These are phyloP conservation scores for Leccinum barrowsii DNA, from an alignment of 768 basidiomycete species.

Conservation along the genomic window DNA sequence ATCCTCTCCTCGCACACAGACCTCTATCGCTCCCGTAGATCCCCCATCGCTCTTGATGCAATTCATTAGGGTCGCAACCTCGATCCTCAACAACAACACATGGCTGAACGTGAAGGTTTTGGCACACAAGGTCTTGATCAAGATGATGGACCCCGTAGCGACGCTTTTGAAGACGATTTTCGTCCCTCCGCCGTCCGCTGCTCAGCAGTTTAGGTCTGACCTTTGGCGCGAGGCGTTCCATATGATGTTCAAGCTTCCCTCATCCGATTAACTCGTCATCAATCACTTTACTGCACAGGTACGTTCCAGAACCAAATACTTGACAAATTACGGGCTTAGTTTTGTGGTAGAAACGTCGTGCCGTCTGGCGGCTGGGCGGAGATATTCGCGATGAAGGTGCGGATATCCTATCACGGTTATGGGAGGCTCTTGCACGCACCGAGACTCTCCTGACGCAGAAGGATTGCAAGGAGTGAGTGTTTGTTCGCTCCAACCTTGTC, in stretches of 20 bases:
- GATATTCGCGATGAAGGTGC: constrained; percentile 94
- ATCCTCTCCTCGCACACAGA: no score
- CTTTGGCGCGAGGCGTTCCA: constrained; percentile 82
- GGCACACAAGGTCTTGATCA: constrained; percentile 83
- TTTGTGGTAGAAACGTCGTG: constrained; percentile 73
- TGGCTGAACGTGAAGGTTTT: constrained; percentile 93
- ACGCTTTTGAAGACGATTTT: constrained; percentile 77
- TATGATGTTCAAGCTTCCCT: constrained; percentile 79
- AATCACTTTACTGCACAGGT: constrained; percentile 96
- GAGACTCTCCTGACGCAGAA: constrained; percentile 45
- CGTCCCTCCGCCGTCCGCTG: constrained; percentile 63
- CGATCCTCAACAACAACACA: constrained; percentile 81
- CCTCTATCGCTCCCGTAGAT: no score
- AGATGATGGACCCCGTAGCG: constrained; percentile 81
- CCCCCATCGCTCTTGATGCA: constrained; percentile 56
- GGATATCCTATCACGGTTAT: constrained; percentile 69
- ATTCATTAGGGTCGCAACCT: constrained; percentile 77
- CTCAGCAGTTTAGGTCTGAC: constrained; percentile 64
- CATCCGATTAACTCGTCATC: constrained; percentile 88
- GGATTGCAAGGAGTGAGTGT: constrained; percentile 64
- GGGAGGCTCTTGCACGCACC: constrained; percentile 83
- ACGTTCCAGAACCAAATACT: constrained; percentile 8
- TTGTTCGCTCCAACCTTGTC: neutral
- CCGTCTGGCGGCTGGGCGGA: constrained; percentile 92
- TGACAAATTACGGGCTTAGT: constrained; percentile 1